Conservation (phyloP, 352 stramenopile species). For the Phytophthora citricola region DNA sequence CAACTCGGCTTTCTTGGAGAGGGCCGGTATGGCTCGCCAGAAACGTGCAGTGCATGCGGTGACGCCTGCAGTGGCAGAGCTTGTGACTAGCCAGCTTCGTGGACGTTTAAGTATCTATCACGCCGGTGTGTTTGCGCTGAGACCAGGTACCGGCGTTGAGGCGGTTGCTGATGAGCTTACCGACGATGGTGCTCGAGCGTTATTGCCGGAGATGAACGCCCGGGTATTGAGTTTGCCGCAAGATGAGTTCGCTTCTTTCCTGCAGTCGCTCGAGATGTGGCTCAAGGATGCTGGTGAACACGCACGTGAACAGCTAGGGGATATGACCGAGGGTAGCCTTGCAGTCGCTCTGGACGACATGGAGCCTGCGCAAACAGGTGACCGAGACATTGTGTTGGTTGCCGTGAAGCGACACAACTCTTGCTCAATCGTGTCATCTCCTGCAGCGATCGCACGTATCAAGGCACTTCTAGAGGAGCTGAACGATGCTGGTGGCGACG, state of each 20-base stretch:
- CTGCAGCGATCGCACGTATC: constrained; percentile 65
- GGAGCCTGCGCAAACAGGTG: constrained; percentile 77
- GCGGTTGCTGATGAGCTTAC: constrained; percentile 53
- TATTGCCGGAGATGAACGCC: constrained; percentile 58
- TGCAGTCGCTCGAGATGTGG: constrained; percentile 78
- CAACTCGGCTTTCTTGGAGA: constrained; percentile 58
- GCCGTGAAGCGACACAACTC: constrained; percentile 77
- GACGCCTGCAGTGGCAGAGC: constrained; percentile 51
- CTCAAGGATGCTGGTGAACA: constrained; percentile 73
- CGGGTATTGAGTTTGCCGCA: constrained; percentile 67
- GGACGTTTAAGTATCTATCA: constrained; percentile 68
- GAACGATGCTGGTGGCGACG: constrained; percentile 54
- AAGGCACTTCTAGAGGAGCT: constrained; percentile 81
- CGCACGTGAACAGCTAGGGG: constrained; percentile 51
- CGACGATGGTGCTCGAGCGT: constrained; percentile 66
- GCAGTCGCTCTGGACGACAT: constrained; percentile 81
- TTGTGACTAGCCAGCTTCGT: constrained; percentile 47
- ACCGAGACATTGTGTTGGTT: constrained; percentile 70
- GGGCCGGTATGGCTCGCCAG: constrained; percentile 66
- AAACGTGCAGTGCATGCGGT: constrained; percentile 75
- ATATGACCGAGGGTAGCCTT: constrained; percentile 69
- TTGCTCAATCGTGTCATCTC: constrained; percentile 73
- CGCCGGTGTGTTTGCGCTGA: constrained; percentile 63
- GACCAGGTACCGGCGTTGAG: constrained; percentile 33
- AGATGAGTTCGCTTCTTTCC: constrained; percentile 68